Percentiles rank a stretch among this genome's conserved stretches.
Evolutionary conservation across 2,329 filamentous ascomycete genomes (phyloP).

Genomic region (Cladophialophora psammophila): DNA sequence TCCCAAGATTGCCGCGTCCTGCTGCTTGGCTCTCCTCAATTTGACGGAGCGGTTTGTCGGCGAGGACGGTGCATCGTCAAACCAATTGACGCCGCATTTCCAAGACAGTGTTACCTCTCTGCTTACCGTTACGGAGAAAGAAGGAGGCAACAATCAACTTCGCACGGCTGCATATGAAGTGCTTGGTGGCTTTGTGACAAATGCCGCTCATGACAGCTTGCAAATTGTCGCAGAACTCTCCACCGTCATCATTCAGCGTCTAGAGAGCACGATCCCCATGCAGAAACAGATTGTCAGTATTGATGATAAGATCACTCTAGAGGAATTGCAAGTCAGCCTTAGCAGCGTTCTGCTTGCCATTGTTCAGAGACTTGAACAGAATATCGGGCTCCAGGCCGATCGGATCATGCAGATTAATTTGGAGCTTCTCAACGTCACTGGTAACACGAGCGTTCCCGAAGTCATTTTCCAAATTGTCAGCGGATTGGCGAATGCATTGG

Average conservation of each 20-base stretch:
- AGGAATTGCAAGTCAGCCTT: slow-evolving; percentile 97
- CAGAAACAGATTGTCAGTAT: slow-evolving; percentile 94
- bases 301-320: slow-evolving; percentile 92
- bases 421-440: slow-evolving; percentile 76
- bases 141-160: slow-evolving; percentile 77
- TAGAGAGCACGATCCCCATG: slow-evolving; percentile 88
- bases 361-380: slow-evolving; percentile 86
- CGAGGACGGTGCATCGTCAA: slow-evolving; percentile 76
- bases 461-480: slow-evolving; percentile 91
- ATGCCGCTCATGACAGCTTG: slow-evolving; percentile 86
- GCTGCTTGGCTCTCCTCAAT: slow-evolving; percentile 99
- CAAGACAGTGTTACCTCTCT: slow-evolving; percentile 87
- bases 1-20: slow-evolving; percentile 96
- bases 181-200: slow-evolving; percentile 90
- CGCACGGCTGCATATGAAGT: slow-evolving; percentile 97
- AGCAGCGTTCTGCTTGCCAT: slow-evolving; percentile 91
- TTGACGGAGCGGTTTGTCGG: slow-evolving; percentile 93
- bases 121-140: slow-evolving; percentile 81
- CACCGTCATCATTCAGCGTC: slow-evolving; percentile 85
- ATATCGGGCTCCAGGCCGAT: slow-evolving; percentile 88
- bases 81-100: slow-evolving; percentile 90
- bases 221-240: slow-evolving; percentile 80
- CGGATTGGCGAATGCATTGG: slow-evolving; percentile 86
- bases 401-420: slow-evolving; percentile 91
- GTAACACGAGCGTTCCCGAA: slow-evolving; percentile 94